phyloP scores from a whole-genome alignment of 2,329 filamentous ascomycete genomes.

The Talaromyces islandicus region DNA sequence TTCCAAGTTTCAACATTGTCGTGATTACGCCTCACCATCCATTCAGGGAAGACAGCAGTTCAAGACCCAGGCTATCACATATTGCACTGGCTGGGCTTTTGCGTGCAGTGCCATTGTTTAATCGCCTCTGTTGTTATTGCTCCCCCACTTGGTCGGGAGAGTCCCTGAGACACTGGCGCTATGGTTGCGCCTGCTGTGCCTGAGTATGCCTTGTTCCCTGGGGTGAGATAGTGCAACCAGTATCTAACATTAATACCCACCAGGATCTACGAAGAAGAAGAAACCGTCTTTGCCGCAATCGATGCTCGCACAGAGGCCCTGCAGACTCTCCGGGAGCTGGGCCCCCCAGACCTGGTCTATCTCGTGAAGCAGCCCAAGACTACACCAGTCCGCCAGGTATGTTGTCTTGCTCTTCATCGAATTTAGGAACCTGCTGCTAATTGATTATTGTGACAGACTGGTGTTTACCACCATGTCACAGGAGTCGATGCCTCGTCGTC shows the following conservation, averaged over 20 bases:
- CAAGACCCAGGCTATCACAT: background rate
- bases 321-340: slow-evolving; percentile 79
- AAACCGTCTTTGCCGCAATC: slow-evolving; percentile 76
- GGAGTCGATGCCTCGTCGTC: slow-evolving; percentile 96
- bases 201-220: slow-evolving; percentile 52
- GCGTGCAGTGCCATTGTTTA: background rate
- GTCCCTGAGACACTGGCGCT: slow-evolving; percentile 27
- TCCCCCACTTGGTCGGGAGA: background rate
- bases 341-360: slow-evolving; percentile 92
- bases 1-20: background rate
- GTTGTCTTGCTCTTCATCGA: slow-evolving; percentile 9
- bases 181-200: slow-evolving; percentile 72
- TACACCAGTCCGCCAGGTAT: slow-evolving; percentile 52
- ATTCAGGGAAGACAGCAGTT: background rate
- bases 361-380: slow-evolving; percentile 71
- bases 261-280: slow-evolving; percentile 89
- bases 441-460: slow-evolving; percentile 47
- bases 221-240: slow-evolving; percentile 19
- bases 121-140: background rate
- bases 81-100: background rate
- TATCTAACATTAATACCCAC: slow-evolving; percentile 9
- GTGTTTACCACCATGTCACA: slow-evolving; percentile 96
- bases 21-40: background rate
- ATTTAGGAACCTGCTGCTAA: background rate
- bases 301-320: slow-evolving; percentile 89